These are phyloP conservation scores for Pisolithus thermaeus DNA, from an alignment of 1,284 basidiomycete species.

Conservation along the genomic window DNA sequence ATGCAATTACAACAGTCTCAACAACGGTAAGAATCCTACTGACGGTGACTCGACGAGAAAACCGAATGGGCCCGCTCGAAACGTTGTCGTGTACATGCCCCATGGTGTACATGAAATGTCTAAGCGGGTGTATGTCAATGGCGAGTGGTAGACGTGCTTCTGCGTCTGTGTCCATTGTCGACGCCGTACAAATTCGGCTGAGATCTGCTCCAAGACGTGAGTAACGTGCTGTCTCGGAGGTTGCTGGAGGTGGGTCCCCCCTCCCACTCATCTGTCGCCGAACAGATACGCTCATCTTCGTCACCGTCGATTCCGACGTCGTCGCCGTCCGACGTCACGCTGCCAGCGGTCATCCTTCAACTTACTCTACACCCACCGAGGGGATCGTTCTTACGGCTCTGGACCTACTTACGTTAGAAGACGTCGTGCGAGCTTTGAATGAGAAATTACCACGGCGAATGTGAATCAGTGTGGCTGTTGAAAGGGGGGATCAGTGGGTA, in stretches of 20 bases:
- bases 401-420: constrained; percentile 47
- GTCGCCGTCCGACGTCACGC: not conserved
- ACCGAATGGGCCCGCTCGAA: too few species aligned
- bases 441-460: constrained; percentile 21
- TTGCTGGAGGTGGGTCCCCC: not conserved
- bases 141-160: too few species aligned
- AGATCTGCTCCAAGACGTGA: too few species aligned
- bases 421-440: constrained; percentile 18
- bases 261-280: constrained; percentile 14
- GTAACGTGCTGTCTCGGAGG: not conserved
- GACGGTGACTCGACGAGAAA: too few species aligned
- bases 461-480: constrained; percentile 35
- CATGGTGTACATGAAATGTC: too few species aligned
- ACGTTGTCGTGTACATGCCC: too few species aligned
- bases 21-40: too few species aligned
- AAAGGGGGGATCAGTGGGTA: constrained; percentile 8
- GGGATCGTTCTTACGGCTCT: constrained; percentile 54
- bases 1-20: too few species aligned
- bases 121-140: too few species aligned
- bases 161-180: too few species aligned
- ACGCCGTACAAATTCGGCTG: too few species aligned
- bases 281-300: constrained; percentile 13
- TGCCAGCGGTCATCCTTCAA: constrained; percentile 42
- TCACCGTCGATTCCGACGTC: not conserved
- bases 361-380: constrained; percentile 42